These are phyloP conservation scores for Xylaria flabelliformis DNA, from an alignment of 495 filamentous ascomycete species.

Conservation along the genomic window DNA sequence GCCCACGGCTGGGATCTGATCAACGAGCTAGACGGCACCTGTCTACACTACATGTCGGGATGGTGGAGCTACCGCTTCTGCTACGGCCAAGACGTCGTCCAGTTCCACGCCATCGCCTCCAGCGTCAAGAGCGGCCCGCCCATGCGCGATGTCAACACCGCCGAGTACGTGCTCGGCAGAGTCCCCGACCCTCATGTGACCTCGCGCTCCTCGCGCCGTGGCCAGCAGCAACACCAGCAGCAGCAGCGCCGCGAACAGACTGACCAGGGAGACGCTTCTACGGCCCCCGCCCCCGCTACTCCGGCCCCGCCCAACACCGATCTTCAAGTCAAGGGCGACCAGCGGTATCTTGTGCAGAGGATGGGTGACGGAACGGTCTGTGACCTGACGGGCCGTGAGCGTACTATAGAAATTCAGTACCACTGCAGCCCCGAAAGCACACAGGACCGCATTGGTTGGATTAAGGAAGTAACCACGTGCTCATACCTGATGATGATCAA, in stretches of 20 bases:
- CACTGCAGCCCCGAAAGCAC: constrained; percentile 83
- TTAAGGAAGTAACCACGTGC: constrained; percentile 94
- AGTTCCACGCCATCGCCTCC: constrained; percentile 85
- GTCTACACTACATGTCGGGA: constrained; percentile 87
- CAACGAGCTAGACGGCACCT: constrained; percentile 81
- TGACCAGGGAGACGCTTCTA: constrained; percentile 27
- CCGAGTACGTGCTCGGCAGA: constrained; percentile 80
- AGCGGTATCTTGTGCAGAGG: constrained; percentile 88
- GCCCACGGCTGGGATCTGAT: constrained; percentile 90
- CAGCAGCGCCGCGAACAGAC: constrained; percentile 18
- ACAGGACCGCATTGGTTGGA: constrained; percentile 85
- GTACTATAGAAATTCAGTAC: constrained; percentile 88
- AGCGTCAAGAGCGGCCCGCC: constrained; percentile 66
- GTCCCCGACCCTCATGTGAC: constrained; percentile 38
- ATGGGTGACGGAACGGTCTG: constrained; percentile 86
- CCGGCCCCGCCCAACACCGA: constrained; percentile 62
- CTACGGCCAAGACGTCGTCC: constrained; percentile 84
- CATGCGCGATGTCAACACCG: constrained; percentile 76
- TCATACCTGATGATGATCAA: constrained; percentile 95
- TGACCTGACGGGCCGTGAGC: constrained; percentile 84
- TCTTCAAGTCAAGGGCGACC: constrained; percentile 80
- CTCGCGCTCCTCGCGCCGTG: constrained; percentile 35
- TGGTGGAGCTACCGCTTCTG: constrained; percentile 99
- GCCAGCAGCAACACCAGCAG: constrained; percentile 44
- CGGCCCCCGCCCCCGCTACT: constrained; percentile 44